phyloP scores from a whole-genome alignment of 495 filamentous ascomycete genomes.

The Penicillium nucicola region DNA sequence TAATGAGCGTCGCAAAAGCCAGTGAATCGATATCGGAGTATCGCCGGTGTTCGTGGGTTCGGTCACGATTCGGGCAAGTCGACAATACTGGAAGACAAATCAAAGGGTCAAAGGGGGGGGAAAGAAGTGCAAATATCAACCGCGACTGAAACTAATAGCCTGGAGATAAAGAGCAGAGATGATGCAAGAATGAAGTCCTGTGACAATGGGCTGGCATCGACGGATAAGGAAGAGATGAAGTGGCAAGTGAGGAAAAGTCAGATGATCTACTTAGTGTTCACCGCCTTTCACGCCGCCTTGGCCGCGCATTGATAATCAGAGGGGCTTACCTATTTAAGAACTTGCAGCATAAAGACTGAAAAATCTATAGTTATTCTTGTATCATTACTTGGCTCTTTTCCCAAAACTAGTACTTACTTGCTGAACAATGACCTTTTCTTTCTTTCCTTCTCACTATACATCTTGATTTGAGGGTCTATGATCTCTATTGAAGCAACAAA shows the following conservation, averaged over 20 bases:
- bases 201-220: not conserved
- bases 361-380: too few species aligned
- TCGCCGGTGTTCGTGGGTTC: not conserved
- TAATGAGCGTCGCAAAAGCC: not conserved
- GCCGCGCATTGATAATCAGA: not conserved
- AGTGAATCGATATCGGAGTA: not conserved
- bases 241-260: slow-evolving; percentile 9
- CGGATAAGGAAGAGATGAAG: slow-evolving; percentile 2
- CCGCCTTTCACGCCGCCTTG: slow-evolving; percentile 6
- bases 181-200: not conserved
- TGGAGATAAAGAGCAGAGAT: not conserved
- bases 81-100: not conserved
- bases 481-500: not conserved
- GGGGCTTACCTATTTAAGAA: not conserved
- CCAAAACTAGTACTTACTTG: too few species aligned
- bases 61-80: not conserved
- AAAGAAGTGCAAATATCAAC: too few species aligned
- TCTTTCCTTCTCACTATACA: not conserved
- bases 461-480: not conserved
- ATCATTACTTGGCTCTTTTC: too few species aligned
- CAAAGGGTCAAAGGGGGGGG: not conserved
- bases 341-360: too few species aligned
- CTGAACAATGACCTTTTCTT: not conserved
- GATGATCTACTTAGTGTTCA: slow-evolving; percentile 11
- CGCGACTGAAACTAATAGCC: too few species aligned